Evolutionary conservation across 306 rosid genomes (phyloP).

Genomic region (Dalbergia cochinchinensis): DNA sequence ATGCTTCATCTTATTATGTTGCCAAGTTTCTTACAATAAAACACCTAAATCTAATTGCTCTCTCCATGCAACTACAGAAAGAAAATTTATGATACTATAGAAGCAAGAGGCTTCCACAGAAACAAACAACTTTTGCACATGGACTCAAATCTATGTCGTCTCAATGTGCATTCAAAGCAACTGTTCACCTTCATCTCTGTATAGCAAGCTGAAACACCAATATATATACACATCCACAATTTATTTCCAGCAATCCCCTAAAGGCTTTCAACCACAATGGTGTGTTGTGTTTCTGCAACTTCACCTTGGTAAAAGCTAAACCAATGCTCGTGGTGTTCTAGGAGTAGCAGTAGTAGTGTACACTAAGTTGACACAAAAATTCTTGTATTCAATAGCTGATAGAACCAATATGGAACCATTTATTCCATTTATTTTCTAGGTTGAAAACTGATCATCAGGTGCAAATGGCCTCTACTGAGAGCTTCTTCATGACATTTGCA

Average conservation of each 20-base stretch:
- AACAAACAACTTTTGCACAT: constrained; percentile 60
- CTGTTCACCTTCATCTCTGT: constrained; percentile 42
- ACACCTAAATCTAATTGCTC: constrained; percentile 41
- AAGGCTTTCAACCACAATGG: constrained; percentile 67
- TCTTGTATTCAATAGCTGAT: constrained; percentile 33
- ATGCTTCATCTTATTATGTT: constrained; percentile 47
- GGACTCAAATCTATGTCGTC: constrained; percentile 67
- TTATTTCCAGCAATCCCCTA: constrained; percentile 53
- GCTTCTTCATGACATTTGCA: constrained; percentile 91
- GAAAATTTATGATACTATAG: constrained; percentile 44
- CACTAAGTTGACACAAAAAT: constrained; percentile 47
- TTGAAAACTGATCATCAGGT: constrained; percentile 60
- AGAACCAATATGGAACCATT: constrained; percentile 42
- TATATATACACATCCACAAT: constrained; percentile 56
- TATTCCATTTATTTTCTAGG: constrained; percentile 44
- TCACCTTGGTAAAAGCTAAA: constrained; percentile 82
- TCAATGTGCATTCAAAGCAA: constrained; percentile 61
- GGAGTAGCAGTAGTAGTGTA: not conserved
- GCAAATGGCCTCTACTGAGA: constrained; percentile 91
- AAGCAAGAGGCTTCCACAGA: constrained; percentile 70
- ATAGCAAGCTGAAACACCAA: constrained; percentile 54
- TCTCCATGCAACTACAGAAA: constrained; percentile 32
- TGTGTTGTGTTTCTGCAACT: constrained; percentile 93
- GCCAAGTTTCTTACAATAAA: constrained; percentile 46
- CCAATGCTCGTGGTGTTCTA: constrained; percentile 57